Evolutionary conservation across 1,284 basidiomycete genomes (phyloP).

Genomic region (Grifola frondosa): DNA sequence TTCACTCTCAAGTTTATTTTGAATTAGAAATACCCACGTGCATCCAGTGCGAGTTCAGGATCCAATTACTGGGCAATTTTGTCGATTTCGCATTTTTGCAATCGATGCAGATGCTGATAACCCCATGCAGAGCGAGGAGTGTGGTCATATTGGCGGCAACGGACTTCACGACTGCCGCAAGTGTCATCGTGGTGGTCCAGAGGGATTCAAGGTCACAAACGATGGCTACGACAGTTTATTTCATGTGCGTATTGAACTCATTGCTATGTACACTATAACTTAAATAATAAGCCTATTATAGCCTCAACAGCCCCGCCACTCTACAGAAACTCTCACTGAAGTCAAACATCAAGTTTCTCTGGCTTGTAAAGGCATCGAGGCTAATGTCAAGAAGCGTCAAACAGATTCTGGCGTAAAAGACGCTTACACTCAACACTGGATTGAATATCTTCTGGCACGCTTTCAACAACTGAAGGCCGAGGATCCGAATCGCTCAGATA

Average conservation of each 20-base stretch:
- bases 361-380: slow-evolving; percentile 2
- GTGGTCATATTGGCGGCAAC: slow-evolving; percentile 31
- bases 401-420: slow-evolving; percentile 11
- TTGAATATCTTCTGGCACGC: slow-evolving; percentile 7
- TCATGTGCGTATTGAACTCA: too few relatives aligned
- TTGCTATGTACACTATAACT: too few relatives aligned
- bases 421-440: slow-evolving; percentile 5
- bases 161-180: too few relatives aligned
- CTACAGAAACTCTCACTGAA: too few relatives aligned
- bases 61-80: background rate
- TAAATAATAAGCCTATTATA: too few relatives aligned
- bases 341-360: slow-evolving; percentile 1
- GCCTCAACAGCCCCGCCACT: too few relatives aligned
- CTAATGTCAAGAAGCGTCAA: slow-evolving; percentile 4
- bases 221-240: too few relatives aligned
- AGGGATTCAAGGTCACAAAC: too few relatives aligned
- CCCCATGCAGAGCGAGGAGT: slow-evolving; percentile 36
- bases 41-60: background rate
- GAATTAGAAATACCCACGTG: background rate
- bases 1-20: background rate
- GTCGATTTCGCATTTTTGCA: slow-evolving; percentile 6
- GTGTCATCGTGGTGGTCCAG: too few relatives aligned
- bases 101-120: slow-evolving; percentile 33
- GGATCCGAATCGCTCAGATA: too few relatives aligned
- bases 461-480: too few relatives aligned